Percentiles rank a stretch among this genome's conserved stretches.
phyloP scores from a whole-genome alignment of 1,284 basidiomycete species.

The Boletus hoseneyae region DNA sequence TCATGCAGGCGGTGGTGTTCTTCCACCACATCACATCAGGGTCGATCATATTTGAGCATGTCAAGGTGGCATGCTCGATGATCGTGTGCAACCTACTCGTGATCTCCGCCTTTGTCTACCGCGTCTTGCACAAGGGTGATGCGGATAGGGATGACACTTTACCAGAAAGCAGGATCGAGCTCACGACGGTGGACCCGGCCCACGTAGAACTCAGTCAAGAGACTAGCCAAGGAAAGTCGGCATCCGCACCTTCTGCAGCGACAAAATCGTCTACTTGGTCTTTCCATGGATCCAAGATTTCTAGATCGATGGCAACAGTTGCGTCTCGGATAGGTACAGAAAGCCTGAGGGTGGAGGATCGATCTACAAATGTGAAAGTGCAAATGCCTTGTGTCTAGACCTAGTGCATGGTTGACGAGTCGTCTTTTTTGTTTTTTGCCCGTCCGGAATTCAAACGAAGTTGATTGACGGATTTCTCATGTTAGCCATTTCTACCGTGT shows the following conservation, averaged over 20 bases:
- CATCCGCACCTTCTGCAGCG: neutral
- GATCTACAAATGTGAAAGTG: too few species aligned
- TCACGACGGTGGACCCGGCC: slow-evolving; percentile 9
- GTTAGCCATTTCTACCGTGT: too few species aligned
- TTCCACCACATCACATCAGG: slow-evolving; percentile 8
- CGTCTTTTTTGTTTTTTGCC: neutral
- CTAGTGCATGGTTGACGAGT: neutral
- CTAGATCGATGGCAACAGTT: neutral
- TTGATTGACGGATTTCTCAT: neutral
- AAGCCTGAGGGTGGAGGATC: too few species aligned
- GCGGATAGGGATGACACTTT: neutral
- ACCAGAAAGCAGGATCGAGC: neutral
- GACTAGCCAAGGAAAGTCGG: neutral
- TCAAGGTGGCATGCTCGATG: slow-evolving; percentile 27
- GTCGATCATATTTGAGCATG: slow-evolving; percentile 23
- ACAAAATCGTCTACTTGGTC: slow-evolving; percentile 1
- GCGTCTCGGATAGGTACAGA: neutral
- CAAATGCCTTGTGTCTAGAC: too few species aligned
- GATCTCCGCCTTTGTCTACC: slow-evolving; percentile 26
- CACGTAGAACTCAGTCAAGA: neutral
- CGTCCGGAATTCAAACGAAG: neutral
- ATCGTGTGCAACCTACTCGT: slow-evolving; percentile 31
- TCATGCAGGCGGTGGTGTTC: slow-evolving; percentile 11
- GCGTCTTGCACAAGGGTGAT: slow-evolving; percentile 8
- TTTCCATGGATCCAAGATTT: neutral